phyloP scores from a whole-genome alignment of 106 monocot species.

The Dendrobium chrysotoxum region DNA sequence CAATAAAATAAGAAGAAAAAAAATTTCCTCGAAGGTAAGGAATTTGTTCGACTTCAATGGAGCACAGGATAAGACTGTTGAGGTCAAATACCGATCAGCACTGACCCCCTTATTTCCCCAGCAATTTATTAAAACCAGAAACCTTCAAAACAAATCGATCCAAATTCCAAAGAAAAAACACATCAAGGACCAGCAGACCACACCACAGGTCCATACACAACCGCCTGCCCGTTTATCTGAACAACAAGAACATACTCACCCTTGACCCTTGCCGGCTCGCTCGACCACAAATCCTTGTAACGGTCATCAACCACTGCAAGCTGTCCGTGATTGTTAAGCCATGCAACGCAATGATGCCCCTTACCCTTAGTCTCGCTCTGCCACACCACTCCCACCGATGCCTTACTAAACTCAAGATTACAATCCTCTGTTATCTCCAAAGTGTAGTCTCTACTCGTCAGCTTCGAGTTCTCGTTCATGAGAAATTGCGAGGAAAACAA shows the following conservation, averaged over 20 bases:
- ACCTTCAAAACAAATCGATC: too few species aligned
- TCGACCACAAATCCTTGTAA: conserved; percentile 4
- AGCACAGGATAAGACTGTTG: too few species aligned
- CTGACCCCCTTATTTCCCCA: too few species aligned
- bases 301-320: conserved; percentile 6
- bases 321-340: conserved; percentile 17
- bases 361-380: neutral
- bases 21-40: too few species aligned
- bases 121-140: too few species aligned
- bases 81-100: too few species aligned
- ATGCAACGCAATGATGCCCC: conserved; percentile 14
- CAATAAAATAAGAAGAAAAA: too few species aligned
- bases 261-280: neutral
- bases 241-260: neutral
- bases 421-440: neutral
- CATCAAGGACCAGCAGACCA: neutral
- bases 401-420: conserved; percentile 11
- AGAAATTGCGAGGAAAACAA: conserved; percentile 15
- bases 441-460: conserved; percentile 13
- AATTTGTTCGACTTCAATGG: too few species aligned
- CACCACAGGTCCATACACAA: neutral
- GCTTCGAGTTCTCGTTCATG: conserved; percentile 1
- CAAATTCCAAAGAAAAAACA: neutral
- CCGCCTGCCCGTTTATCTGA: neutral
- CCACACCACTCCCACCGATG: neutral